phyloP scores from a whole-genome alignment of 768 basidiomycete species.

The Kwoniella shandongensis region DNA sequence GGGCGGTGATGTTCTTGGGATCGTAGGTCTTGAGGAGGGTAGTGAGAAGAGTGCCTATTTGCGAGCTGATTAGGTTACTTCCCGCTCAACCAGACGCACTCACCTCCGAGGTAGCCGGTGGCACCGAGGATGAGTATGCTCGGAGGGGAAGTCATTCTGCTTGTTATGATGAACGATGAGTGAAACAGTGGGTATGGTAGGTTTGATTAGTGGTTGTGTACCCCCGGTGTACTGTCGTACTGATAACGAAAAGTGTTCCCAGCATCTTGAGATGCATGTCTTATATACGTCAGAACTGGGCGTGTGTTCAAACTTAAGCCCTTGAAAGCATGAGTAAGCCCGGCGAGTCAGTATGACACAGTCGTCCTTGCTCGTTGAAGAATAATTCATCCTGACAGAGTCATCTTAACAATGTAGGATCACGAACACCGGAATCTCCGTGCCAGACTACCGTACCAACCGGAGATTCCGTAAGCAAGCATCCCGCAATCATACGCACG shows the following conservation, averaged over 20 bases:
- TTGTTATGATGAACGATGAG: not conserved
- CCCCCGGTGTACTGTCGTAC: no score
- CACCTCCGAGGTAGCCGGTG: constrained; percentile 24
- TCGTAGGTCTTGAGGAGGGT: constrained; percentile 14
- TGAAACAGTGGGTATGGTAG: not conserved
- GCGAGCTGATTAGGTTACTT: no score
- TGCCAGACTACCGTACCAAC: not conserved
- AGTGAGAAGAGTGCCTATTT: constrained; percentile 21
- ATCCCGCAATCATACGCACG: no score
- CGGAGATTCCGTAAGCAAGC: not conserved
- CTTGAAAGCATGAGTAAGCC: no score
- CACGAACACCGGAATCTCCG: not conserved
- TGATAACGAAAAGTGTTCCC: no score
- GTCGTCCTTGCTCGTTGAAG: no score
- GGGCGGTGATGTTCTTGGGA: constrained; percentile 14
- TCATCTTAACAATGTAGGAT: not conserved
- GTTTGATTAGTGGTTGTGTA: not conserved
- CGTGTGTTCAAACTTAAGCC: no score
- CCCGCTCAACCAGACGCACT: no score
- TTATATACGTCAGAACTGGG: no score
- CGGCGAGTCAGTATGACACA: no score
- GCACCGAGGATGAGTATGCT: constrained; percentile 23
- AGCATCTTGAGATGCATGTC: no score
- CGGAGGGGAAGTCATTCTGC: constrained; percentile 4
- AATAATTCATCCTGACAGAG: no score